These are phyloP conservation scores for Boletus sp. DNA, from an alignment of 1,284 basidiomycete species.

Conservation along the genomic window DNA sequence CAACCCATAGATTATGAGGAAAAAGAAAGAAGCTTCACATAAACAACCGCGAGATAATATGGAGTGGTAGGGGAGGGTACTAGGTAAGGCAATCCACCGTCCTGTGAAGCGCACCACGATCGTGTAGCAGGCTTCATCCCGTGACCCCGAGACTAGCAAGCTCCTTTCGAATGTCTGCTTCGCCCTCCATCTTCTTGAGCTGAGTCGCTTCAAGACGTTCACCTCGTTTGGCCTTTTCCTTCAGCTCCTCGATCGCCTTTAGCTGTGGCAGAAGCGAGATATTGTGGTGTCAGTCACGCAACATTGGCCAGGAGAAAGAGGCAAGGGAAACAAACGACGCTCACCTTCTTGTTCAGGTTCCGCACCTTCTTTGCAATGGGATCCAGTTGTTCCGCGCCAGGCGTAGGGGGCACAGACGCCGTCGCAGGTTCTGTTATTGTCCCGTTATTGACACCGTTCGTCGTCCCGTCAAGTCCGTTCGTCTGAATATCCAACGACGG, in stretches of 20 bases:
- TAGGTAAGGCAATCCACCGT: background rate
- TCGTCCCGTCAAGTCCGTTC: slow-evolving; percentile 20
- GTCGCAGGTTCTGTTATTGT: slow-evolving; percentile 23
- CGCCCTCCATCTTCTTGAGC: slow-evolving; percentile 91
- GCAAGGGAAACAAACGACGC: background rate
- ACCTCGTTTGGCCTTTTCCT: slow-evolving; percentile 83
- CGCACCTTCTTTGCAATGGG: slow-evolving; percentile 87
- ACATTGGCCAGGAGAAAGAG: background rate
- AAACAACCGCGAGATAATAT: background rate
- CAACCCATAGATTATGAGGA: slow-evolving; percentile 9
- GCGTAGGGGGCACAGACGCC: slow-evolving; percentile 51
- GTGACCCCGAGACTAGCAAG: slow-evolving; percentile 41
- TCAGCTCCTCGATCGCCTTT: slow-evolving; percentile 94
- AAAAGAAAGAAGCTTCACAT: background rate
- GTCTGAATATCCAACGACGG: slow-evolving; percentile 39
- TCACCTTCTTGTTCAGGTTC: slow-evolving; percentile 91
- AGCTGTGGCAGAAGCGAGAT: slow-evolving; percentile 50
- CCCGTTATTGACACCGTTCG: background rate
- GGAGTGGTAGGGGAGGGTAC: background rate
- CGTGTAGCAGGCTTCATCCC: slow-evolving; percentile 8
- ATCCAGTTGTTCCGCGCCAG: slow-evolving; percentile 68
- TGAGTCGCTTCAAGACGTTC: slow-evolving; percentile 93
- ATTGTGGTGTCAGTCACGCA: slow-evolving; percentile 1
- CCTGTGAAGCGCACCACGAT: background rate
- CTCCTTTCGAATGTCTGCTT: slow-evolving; percentile 81